These are phyloP conservation scores for Ceratocystis colombiana DNA, from an alignment of 2,329 filamentous ascomycete species.

Conservation along the genomic window DNA sequence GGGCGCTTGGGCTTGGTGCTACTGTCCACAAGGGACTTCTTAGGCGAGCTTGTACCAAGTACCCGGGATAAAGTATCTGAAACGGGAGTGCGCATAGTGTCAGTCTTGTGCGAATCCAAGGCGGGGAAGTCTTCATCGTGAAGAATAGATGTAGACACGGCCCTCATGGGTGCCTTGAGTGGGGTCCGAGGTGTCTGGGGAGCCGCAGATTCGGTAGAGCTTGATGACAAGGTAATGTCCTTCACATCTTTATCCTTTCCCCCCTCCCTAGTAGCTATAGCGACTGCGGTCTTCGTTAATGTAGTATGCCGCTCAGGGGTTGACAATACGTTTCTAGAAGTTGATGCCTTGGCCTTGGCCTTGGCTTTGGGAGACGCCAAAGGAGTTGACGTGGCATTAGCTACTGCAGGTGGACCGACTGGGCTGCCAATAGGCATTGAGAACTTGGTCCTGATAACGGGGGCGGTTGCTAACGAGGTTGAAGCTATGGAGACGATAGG, in stretches of 20 bases:
- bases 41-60: slow-evolving; percentile 12
- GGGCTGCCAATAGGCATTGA: background rate
- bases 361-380: slow-evolving; percentile 29
- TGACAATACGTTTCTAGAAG: slow-evolving; percentile 9
- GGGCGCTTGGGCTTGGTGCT: slow-evolving; percentile 19
- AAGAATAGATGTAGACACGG: slow-evolving; percentile 31
- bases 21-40: slow-evolving; percentile 17
- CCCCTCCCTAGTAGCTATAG: slow-evolving; percentile 5
- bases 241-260: slow-evolving; percentile 13
- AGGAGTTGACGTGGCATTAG: slow-evolving; percentile 3
- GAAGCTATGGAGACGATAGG: background rate
- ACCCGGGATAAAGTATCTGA: background rate
- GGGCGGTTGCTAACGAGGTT: background rate
- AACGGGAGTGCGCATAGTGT: slow-evolving; percentile 14
- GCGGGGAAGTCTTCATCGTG: slow-evolving; percentile 54
- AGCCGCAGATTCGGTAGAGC: slow-evolving; percentile 28
- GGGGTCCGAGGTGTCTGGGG: slow-evolving; percentile 31
- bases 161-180: slow-evolving; percentile 27
- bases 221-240: slow-evolving; percentile 28
- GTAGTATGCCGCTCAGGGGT: slow-evolving; percentile 21
- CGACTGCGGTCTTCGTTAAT: slow-evolving; percentile 18
- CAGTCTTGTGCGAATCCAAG: slow-evolving; percentile 17
- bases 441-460: slow-evolving; percentile 1
- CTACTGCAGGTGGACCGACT: background rate
- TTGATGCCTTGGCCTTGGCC: slow-evolving; percentile 22